phyloP scores from a whole-genome alignment of 1,284 basidiomycete genomes.

The Microbotryum violaceum region DNA sequence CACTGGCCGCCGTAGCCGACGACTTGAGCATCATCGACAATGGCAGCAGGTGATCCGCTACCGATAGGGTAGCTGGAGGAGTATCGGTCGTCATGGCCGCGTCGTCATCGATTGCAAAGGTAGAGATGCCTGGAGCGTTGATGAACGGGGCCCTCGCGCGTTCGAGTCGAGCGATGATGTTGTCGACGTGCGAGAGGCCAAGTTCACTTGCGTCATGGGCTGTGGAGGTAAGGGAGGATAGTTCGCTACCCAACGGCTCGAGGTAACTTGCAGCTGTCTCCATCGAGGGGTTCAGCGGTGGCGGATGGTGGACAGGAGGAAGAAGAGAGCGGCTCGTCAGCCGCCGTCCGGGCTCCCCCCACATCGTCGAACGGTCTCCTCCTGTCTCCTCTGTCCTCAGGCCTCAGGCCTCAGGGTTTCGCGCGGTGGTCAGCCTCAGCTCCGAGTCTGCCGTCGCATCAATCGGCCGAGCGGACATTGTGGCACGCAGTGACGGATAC shows the following conservation, averaged over 20 bases:
- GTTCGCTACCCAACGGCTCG: not conserved
- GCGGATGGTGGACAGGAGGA: too few relatives aligned
- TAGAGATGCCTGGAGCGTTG: not conserved
- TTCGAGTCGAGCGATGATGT: slow-evolving; percentile 23
- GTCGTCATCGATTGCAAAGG: not conserved
- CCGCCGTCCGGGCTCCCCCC: too few relatives aligned
- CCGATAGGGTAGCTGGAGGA: too few relatives aligned
- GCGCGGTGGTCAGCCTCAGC: too few relatives aligned
- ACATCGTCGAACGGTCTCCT: too few relatives aligned
- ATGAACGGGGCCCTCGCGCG: slow-evolving; percentile 11
- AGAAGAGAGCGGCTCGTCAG: too few relatives aligned
- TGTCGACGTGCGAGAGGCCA: slow-evolving; percentile 9
- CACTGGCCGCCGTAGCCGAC: slow-evolving; percentile 50
- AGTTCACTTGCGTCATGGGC: not conserved
- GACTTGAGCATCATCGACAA: slow-evolving; percentile 17
- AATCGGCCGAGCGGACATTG: too few relatives aligned
- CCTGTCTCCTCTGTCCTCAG: too few relatives aligned
- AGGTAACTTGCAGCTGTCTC: not conserved
- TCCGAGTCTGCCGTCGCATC: too few relatives aligned
- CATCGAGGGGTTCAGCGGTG: too few relatives aligned
- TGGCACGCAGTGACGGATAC: too few relatives aligned
- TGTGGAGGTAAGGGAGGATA: not conserved
- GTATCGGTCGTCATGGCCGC: not conserved
- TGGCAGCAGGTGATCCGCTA: slow-evolving; percentile 11
- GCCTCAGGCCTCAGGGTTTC: too few relatives aligned